Percentiles rank a stretch among this genome's conserved stretches.
phyloP scores from a whole-genome alignment of 345 rosid species.

The Pistacia vera region DNA sequence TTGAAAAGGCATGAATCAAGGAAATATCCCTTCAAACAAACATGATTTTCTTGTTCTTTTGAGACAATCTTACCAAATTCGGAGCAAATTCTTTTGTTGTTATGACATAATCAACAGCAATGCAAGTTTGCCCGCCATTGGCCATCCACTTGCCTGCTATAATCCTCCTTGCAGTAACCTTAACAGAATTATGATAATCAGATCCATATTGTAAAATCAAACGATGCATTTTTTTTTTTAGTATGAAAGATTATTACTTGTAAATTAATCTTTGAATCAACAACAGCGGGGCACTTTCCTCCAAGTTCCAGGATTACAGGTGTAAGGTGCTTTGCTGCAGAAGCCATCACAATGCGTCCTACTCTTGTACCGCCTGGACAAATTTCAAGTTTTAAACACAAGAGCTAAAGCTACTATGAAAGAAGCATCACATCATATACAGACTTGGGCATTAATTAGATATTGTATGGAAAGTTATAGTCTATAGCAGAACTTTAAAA shows the following conservation, averaged over 20 bases:
- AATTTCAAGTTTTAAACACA: not conserved
- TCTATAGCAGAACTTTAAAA: no score
- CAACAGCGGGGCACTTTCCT: conserved; percentile 63
- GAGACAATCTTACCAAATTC: conserved; percentile 35
- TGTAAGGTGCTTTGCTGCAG: conserved; percentile 59
- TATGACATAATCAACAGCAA: conserved; percentile 51
- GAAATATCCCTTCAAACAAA: not conserved
- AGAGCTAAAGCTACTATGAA: not conserved
- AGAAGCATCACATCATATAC: not conserved
- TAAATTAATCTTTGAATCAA: conserved; percentile 44
- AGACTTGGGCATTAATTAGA: no score
- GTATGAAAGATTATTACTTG: conserved; percentile 25
- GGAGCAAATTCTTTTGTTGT: conserved; percentile 53
- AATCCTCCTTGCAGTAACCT: conserved; percentile 56
- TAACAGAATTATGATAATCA: not conserved
- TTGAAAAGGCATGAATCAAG: not conserved
- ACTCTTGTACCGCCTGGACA: conserved; percentile 45
- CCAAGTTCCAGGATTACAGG: conserved; percentile 56
- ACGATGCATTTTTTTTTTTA: not conserved
- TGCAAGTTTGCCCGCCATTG: conserved; percentile 58
- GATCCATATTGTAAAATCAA: not conserved
- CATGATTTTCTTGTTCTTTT: not conserved
- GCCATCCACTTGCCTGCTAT: conserved; percentile 55
- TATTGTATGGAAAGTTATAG: no score
- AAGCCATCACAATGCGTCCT: conserved; percentile 56